Evolutionary conservation across 208 protist species (phyloP).

Genomic region (Leishmania tropica): DNA sequence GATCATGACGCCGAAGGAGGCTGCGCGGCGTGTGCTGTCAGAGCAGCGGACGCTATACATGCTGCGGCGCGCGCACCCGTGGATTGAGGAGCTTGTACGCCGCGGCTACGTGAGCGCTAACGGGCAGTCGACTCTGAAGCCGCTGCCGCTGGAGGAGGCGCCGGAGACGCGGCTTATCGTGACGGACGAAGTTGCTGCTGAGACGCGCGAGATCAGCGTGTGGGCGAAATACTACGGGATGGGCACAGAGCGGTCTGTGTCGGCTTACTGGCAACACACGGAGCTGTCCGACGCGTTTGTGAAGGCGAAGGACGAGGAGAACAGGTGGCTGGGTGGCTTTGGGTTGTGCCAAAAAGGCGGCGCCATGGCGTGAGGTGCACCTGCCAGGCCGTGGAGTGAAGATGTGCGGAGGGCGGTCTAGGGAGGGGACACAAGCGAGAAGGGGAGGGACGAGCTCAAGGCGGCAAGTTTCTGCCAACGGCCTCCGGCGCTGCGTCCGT

Average conservation of each 20-base stretch:
- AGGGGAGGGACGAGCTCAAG: neutral
- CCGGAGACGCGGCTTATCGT: constrained; percentile 48
- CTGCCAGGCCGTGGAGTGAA: neutral
- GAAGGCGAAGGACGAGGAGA: constrained; percentile 60
- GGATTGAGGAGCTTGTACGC: constrained; percentile 38
- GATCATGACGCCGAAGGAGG: constrained; percentile 15
- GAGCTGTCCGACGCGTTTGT: constrained; percentile 68
- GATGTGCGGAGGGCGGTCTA: neutral
- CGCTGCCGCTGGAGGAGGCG: constrained; percentile 26
- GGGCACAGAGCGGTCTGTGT: constrained; percentile 46
- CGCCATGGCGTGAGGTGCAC: neutral
- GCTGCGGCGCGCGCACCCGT: constrained; percentile 47
- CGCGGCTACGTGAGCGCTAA: constrained; percentile 14
- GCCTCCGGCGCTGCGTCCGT: neutral
- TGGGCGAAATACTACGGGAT: constrained; percentile 58
- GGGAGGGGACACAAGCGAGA: neutral
- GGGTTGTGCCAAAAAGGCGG: constrained; percentile 34
- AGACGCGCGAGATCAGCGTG: constrained; percentile 30
- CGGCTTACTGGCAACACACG: constrained; percentile 69
- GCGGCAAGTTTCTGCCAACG: neutral
- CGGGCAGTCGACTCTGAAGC: constrained; percentile 17
- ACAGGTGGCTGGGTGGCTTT: constrained; percentile 57
- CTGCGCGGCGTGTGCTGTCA: constrained; percentile 11
- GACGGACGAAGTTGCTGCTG: constrained; percentile 35
- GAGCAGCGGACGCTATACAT: constrained; percentile 60